Evolutionary conservation across 1,139 yeast genomes (phyloP), one percentile per base, ranked within the genome.

Genomic region (Wickerhamomyces sp.): DNA sequence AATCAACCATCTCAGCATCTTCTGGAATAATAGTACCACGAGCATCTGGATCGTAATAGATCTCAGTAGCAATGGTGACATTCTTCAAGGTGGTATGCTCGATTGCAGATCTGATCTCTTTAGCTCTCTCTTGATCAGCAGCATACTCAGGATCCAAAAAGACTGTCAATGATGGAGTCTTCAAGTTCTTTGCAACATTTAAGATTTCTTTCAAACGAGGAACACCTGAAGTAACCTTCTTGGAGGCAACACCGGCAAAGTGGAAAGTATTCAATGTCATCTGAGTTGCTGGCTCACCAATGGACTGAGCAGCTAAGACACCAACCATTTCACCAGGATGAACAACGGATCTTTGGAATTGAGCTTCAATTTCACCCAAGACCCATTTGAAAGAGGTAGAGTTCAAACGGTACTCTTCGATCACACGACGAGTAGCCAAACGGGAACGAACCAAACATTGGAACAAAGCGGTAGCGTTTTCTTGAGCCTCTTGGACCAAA

Each of bases 241-340:
- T 93, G 10, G 97, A 89, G 26, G 97, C 91, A 44, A 93, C 98
- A 84, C 99, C 99, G 21, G 99, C 99, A 72, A 89, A 93, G 72
- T 93, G 99, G 95, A 93, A 93, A 51, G 99, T 91, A 60, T 91
- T 91, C 66, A 91, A 75, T 0, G 99, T 91, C 99, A 91, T 91
- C 66, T 91, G 99, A 19, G 99, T 91, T 19, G 98, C 98, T 34
- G 99, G 99, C 62, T 91, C 99, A 70, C 99, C 99, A 68, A 91
- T 91, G 31, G 96, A 88, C 68, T 91, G 99, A 2, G 99, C 98
- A 37, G 98, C 99, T 56, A 91, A 77, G 37, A 91, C 96, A 70
- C 99, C 99, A 40, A 93, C 98, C 98, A 91, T 91, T 62, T 91
- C 98, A 71, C 99, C 99, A 10, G 99, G 96, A 49, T 93, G 93